A percentile compares a stretch with the other conserved stretches of the same genome.
phyloP scores from a whole-genome alignment of 2,329 filamentous ascomycete species.

The Arthrobotrys iridis region DNA sequence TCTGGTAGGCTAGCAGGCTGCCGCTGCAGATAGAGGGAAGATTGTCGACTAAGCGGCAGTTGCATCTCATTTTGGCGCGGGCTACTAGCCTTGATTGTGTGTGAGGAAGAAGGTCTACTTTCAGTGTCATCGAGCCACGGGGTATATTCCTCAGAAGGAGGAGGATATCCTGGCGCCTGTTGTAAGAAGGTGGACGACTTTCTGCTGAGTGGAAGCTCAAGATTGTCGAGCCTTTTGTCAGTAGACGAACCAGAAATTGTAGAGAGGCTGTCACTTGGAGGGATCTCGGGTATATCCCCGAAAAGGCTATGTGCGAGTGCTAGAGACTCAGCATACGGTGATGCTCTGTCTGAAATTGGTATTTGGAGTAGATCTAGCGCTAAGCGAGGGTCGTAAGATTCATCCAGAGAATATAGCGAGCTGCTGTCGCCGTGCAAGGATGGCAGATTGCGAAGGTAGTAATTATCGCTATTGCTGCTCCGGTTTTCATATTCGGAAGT shows the following conservation, averaged over 20 bases:
- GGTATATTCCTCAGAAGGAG: slow-evolving; percentile 1
- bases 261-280: slow-evolving; percentile 9
- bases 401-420: slow-evolving; percentile 2
- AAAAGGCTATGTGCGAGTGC: slow-evolving; percentile 46
- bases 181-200: slow-evolving; percentile 27
- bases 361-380: background rate
- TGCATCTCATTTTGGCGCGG: slow-evolving; percentile 12
- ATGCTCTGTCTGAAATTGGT: slow-evolving; percentile 25
- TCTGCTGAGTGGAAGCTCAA: slow-evolving; percentile 24
- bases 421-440: slow-evolving; percentile 9
- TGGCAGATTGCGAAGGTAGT: background rate
- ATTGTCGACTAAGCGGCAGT: slow-evolving; percentile 45
- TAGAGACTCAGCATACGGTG: slow-evolving; percentile 42
- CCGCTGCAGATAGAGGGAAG: slow-evolving; percentile 30
- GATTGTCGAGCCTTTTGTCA: background rate
- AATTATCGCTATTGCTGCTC: background rate
- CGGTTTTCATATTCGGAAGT: slow-evolving; percentile 15
- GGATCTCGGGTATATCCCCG: slow-evolving; percentile 36
- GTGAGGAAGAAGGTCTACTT: slow-evolving; percentile 40
- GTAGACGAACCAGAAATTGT: background rate
- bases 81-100: slow-evolving; percentile 29
- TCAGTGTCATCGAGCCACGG: slow-evolving; percentile 26
- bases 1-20: background rate
- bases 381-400: slow-evolving; percentile 3
- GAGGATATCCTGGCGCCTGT: background rate